Evolutionary conservation across 2,329 filamentous ascomycete genomes (phyloP).

Genomic region (Zopfia rhizophila): DNA sequence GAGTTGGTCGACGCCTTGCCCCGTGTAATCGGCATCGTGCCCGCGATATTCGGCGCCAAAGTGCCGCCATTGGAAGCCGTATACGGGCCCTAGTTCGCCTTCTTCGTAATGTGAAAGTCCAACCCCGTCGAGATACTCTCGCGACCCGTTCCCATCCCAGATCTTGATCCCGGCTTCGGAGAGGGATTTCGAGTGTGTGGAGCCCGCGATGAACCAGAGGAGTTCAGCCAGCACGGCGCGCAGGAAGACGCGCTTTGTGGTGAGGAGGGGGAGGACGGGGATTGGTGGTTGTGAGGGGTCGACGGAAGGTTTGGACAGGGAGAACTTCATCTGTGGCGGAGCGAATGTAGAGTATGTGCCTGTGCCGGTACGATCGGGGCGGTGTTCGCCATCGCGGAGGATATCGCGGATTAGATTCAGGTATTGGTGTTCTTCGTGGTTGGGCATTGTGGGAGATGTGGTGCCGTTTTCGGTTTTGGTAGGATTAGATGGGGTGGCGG

Average conservation of each 20-base stretch:
- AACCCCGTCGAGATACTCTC: conserved; percentile 86
- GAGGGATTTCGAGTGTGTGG: conserved; percentile 81
- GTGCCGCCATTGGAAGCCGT: conserved; percentile 99
- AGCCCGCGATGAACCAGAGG: conserved; percentile 92
- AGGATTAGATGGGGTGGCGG: conserved; percentile 28
- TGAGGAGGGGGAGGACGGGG: conserved; percentile 88
- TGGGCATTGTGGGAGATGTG: conserved; percentile 17
- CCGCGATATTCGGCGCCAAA: conserved; percentile 88
- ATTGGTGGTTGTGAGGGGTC: conserved; percentile 54
- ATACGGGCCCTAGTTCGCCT: conserved; percentile 93
- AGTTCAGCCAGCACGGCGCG: conserved; percentile 91
- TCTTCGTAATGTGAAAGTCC: conserved; percentile 83
- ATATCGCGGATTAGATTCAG: conserved; percentile 89
- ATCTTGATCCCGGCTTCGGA: conserved; percentile 88
- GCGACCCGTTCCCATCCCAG: conserved; percentile 96
- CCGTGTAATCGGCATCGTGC: conserved; percentile 78
- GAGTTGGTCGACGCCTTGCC: conserved; percentile 91
- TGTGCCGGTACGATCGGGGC: conserved; percentile 92
- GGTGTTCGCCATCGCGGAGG: conserved; percentile 82
- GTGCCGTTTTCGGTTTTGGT: conserved; percentile 22
- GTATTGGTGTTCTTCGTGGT: conserved; percentile 93
- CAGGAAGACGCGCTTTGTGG: conserved; percentile 95
- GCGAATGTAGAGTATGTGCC: conserved; percentile 92
- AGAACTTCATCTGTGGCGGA: conserved; percentile 86
- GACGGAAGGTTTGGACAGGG: conserved; percentile 69